Evolutionary conservation across 441 rosid genomes (phyloP).

Genomic region (Populus hybrid): DNA sequence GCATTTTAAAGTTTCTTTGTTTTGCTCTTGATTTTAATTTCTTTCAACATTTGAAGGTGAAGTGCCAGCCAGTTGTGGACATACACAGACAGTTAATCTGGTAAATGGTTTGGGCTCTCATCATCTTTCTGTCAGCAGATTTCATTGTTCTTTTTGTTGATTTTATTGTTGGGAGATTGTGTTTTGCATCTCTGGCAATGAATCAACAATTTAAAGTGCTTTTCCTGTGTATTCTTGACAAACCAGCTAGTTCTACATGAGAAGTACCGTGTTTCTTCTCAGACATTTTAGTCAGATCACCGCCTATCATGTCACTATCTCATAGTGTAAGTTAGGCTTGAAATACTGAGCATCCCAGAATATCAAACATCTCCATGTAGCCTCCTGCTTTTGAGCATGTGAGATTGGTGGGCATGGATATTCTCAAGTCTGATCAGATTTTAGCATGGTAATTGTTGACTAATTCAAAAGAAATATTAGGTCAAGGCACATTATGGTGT

Average conservation of each 20-base stretch:
- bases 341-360: no score
- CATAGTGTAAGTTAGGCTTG: not conserved
- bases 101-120: slow-evolving; percentile 37
- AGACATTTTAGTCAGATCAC: not conserved
- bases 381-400: no score
- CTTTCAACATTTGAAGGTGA: slow-evolving; percentile 57
- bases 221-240: not conserved
- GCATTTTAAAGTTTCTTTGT: not conserved
- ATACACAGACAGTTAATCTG: slow-evolving; percentile 57
- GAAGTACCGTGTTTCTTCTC: not conserved
- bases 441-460: no score
- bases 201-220: no score
- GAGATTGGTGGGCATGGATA: no score
- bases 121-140: slow-evolving; percentile 15
- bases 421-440: no score
- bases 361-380: no score
- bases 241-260: not conserved
- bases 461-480: no score
- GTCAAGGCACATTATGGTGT: no score
- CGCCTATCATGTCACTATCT: not conserved
- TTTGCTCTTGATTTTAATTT: slow-evolving; percentile 18
- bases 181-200: not conserved
- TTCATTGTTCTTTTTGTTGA: slow-evolving; percentile 6
- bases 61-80: slow-evolving; percentile 82
- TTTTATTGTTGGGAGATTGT: not conserved